Conservation (phyloP, 2,329 filamentous ascomycete species). For the Epichloe typhina region DNA sequence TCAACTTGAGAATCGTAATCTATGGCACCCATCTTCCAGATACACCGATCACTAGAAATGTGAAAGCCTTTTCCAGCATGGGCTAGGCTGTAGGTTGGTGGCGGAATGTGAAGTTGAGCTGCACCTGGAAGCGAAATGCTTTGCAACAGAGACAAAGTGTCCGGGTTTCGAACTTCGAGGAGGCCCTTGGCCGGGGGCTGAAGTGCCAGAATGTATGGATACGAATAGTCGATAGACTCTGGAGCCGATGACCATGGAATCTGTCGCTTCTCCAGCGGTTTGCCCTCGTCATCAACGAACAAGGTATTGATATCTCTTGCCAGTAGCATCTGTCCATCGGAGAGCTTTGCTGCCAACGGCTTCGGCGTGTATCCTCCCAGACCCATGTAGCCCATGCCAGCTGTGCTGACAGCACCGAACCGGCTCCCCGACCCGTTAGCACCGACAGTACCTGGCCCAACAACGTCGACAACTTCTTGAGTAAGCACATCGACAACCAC, state of each 20-base stretch:
- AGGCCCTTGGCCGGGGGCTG: constrained; percentile 72
- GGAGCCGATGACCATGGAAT: constrained; percentile 87
- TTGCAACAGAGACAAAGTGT: constrained; percentile 81
- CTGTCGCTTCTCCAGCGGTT: constrained; percentile 68
- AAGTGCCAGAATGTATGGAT: constrained; percentile 83
- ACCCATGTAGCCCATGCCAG: constrained; percentile 93
- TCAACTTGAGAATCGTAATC: constrained; percentile 85
- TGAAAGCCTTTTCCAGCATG: constrained; percentile 95
- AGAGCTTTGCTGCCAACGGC: constrained; percentile 71
- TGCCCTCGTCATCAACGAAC: constrained; percentile 77
- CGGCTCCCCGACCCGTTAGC: constrained; percentile 52
- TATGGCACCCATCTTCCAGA: constrained; percentile 93
- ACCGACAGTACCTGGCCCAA: constrained; percentile 60
- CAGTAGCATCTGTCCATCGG: constrained; percentile 75
- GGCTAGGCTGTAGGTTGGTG: constrained; percentile 84
- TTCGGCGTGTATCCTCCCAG: constrained; percentile 85
- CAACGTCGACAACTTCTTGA: constrained; percentile 63
- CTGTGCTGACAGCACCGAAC: constrained; percentile 71
- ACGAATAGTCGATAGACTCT: constrained; percentile 88
- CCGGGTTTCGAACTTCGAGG: constrained; percentile 83
- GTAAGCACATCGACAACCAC: constrained; percentile 74
- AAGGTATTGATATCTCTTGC: constrained; percentile 96
- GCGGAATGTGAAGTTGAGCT: constrained; percentile 76
- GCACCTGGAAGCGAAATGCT: constrained; percentile 71
- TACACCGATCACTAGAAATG: constrained; percentile 76